phyloP scores from a whole-genome alignment of 257 asterid species.

The Primulina tabacum region DNA sequence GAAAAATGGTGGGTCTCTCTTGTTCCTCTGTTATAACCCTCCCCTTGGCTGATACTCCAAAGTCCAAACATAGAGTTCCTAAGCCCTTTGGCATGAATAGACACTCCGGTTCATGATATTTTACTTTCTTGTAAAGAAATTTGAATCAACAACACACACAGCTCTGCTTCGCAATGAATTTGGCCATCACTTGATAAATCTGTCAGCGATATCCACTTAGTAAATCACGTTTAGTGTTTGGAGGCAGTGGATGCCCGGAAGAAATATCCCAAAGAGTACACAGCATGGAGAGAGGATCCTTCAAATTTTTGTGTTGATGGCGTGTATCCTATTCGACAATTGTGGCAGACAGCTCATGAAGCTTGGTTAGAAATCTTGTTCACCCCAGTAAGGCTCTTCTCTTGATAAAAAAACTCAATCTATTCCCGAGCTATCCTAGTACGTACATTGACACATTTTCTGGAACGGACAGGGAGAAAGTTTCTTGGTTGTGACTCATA shows the following conservation, averaged over 20 bases:
- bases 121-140: background rate
- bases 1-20: slow-evolving; percentile 62
- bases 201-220: slow-evolving; percentile 31
- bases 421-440: background rate
- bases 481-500: slow-evolving; percentile 73
- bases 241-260: slow-evolving; percentile 89
- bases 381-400: slow-evolving; percentile 43
- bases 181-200: slow-evolving; percentile 4
- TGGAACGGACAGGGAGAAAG: slow-evolving; percentile 53
- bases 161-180: slow-evolving; percentile 1
- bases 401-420: background rate
- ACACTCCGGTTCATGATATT: background rate
- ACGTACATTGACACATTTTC: background rate
- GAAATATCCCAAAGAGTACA: slow-evolving; percentile 60
- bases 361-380: slow-evolving; percentile 73
- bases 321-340: slow-evolving; percentile 44
- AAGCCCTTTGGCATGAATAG: background rate
- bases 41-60: background rate
- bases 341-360: slow-evolving; percentile 62
- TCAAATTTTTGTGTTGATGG: slow-evolving; percentile 55
- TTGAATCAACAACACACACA: background rate
- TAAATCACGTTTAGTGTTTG: slow-evolving; percentile 53
- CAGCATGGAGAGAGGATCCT: slow-evolving; percentile 83
- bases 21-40: background rate
- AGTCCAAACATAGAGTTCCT: background rate